Evolutionary conservation across 805 yeast genomes (phyloP).

Genomic region (Yamadazyma paraphyllophila): DNA sequence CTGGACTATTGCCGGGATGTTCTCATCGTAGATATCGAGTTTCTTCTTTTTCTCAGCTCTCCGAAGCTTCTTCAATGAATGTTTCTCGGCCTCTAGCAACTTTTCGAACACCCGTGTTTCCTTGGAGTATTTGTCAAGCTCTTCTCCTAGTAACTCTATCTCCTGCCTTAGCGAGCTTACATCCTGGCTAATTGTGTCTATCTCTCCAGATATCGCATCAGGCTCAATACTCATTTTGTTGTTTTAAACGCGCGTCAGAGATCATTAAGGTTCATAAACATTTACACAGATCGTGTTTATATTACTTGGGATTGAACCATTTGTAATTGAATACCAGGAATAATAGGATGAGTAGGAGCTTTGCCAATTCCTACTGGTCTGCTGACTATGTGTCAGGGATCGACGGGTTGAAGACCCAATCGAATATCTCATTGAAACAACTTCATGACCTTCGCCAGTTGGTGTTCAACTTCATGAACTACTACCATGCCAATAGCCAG

Average conservation of each 20-base stretch:
- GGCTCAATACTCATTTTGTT: not conserved
- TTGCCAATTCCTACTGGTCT: slow-evolving; percentile 42
- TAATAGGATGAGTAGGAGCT: slow-evolving; percentile 11
- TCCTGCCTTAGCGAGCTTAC: slow-evolving; percentile 20
- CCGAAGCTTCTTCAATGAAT: slow-evolving; percentile 11
- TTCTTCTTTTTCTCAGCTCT: slow-evolving; percentile 1
- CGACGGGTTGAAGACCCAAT: slow-evolving; percentile 28
- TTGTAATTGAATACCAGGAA: not conserved
- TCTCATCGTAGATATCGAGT: slow-evolving; percentile 7
- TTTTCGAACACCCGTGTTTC: not conserved
- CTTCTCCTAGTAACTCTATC: slow-evolving; percentile 14
- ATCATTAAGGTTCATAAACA: not conserved
- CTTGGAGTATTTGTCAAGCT: not conserved
- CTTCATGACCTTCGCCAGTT: slow-evolving; percentile 40
- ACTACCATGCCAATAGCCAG: slow-evolving; percentile 35
- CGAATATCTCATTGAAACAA: slow-evolving; percentile 33
- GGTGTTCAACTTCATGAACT: slow-evolving; percentile 36
- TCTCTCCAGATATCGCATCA: not conserved
- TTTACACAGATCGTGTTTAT: not conserved
- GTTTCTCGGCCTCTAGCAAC: slow-evolving; percentile 11
- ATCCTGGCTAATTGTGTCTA: slow-evolving; percentile 14
- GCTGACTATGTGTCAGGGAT: slow-evolving; percentile 40
- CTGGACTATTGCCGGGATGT: slow-evolving; percentile 18
- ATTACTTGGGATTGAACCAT: no score
- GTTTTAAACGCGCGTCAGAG: slow-evolving; percentile 3